phyloP scores from a whole-genome alignment of 805 yeast genomes.

The Suhomyces faveliae region DNA sequence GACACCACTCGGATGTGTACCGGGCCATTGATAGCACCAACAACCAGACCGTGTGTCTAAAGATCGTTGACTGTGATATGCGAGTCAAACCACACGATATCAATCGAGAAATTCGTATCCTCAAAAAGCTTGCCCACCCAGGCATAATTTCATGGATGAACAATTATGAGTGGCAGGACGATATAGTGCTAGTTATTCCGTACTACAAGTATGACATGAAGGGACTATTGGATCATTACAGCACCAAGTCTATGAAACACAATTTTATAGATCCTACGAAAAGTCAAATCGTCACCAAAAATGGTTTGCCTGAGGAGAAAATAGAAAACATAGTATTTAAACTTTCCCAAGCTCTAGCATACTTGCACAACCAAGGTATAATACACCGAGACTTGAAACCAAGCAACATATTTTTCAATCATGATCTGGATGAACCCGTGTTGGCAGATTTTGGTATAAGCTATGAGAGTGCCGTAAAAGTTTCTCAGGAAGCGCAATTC shows the following conservation, averaged over 20 bases:
- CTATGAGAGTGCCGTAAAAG: conserved; percentile 18
- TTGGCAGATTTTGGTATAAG: conserved; percentile 68
- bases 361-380: conserved; percentile 31
- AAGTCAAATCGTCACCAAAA: conserved; percentile 1
- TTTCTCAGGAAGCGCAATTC: conserved; percentile 11
- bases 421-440: conserved; percentile 26
- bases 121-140: conserved; percentile 19
- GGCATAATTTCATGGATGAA: conserved; percentile 19
- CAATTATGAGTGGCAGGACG: conserved; percentile 27
- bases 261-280: conserved; percentile 18
- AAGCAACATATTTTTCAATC: conserved; percentile 29
- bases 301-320: conserved; percentile 3
- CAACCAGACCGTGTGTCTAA: conserved; percentile 19
- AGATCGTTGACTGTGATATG: conserved; percentile 39
- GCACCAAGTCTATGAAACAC: conserved; percentile 22
- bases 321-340: conserved; percentile 10
- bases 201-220: conserved; percentile 27
- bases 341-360: conserved; percentile 24
- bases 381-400: conserved; percentile 46
- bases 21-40: conserved; percentile 16
- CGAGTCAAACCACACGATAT: conserved; percentile 36
- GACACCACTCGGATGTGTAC: conserved; percentile 37
- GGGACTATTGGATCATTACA: conserved; percentile 19
- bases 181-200: conserved; percentile 33
- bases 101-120: conserved; percentile 28